These are phyloP conservation scores for Russula dissimulans DNA, from an alignment of 768 basidiomycete species.

Conservation along the genomic window DNA sequence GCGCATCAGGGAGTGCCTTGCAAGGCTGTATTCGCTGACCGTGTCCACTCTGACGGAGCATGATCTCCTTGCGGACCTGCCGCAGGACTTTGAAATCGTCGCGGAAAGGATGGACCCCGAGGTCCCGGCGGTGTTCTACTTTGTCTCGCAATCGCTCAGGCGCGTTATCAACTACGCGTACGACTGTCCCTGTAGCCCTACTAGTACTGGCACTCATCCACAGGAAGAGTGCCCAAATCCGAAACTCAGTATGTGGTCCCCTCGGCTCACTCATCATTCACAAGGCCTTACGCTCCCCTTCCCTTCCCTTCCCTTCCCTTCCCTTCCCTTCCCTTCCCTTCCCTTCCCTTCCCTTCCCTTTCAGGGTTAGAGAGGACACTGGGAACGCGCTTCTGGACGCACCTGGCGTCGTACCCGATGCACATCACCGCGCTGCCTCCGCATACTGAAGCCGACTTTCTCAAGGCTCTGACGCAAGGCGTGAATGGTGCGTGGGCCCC, in stretches of 20 bases:
- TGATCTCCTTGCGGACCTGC: neutral
- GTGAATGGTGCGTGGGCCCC: neutral
- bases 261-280: too few relatives aligned
- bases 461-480: constrained; percentile 6
- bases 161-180: constrained; percentile 5
- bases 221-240: neutral
- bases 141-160: neutral
- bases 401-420: constrained; percentile 2
- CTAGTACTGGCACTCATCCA: neutral
- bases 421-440: neutral
- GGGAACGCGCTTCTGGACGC: neutral
- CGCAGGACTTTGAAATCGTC: constrained; percentile 3
- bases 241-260: neutral
- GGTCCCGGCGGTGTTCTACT: constrained; percentile 2
- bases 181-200: neutral
- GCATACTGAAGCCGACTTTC: neutral
- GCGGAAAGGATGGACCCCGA: constrained; percentile 8
- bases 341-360: too few relatives aligned
- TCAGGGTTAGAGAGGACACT: neutral
- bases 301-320: too few relatives aligned
- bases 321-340: too few relatives aligned
- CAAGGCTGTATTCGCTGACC: neutral
- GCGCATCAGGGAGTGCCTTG: neutral
- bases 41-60: neutral
- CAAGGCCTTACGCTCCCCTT: too few relatives aligned